Evolutionary conservation across 805 yeast species (phyloP).

Genomic region (Candida hispaniensis): DNA sequence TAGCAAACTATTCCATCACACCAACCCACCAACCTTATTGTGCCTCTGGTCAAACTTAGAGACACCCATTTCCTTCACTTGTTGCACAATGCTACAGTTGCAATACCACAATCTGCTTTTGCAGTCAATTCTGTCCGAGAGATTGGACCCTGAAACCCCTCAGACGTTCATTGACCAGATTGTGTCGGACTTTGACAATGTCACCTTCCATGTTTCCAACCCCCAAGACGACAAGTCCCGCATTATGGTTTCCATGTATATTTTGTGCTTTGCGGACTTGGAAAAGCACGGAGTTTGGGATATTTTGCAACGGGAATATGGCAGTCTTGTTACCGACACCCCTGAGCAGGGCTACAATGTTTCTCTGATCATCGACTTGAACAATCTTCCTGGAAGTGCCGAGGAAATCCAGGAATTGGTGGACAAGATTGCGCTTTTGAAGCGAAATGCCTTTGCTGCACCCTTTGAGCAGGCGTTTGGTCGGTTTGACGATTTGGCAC

Average conservation of each 20-base stretch:
- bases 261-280: constrained; percentile 71
- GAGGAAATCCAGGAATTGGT: constrained; percentile 47
- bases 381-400: constrained; percentile 30
- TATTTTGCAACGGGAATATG: constrained; percentile 38
- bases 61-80: too few relatives aligned
- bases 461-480: constrained; percentile 82
- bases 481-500: constrained; percentile 57
- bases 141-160: constrained; percentile 42
- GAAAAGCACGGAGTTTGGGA: constrained; percentile 44
- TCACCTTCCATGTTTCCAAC: constrained; percentile 88
- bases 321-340: constrained; percentile 37
- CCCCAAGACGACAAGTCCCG: constrained; percentile 53
- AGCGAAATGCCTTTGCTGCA: constrained; percentile 82
- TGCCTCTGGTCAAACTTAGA: too few relatives aligned
- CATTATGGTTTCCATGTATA: constrained; percentile 55
- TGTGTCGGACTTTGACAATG: constrained; percentile 90
- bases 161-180: constrained; percentile 55
- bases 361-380: constrained; percentile 59
- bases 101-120: constrained; percentile 76
- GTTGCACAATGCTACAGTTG: constrained; percentile 71
- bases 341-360: constrained; percentile 76
- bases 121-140: constrained; percentile 67
- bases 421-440: constrained; percentile 58
- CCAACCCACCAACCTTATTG: too few relatives aligned
- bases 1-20: too few relatives aligned